A percentile compares a stretch with the other conserved stretches of the same genome.
Conservation (phyloP, 1,284 basidiomycete genomes). For the Nidula niveotomentosa region DNA sequence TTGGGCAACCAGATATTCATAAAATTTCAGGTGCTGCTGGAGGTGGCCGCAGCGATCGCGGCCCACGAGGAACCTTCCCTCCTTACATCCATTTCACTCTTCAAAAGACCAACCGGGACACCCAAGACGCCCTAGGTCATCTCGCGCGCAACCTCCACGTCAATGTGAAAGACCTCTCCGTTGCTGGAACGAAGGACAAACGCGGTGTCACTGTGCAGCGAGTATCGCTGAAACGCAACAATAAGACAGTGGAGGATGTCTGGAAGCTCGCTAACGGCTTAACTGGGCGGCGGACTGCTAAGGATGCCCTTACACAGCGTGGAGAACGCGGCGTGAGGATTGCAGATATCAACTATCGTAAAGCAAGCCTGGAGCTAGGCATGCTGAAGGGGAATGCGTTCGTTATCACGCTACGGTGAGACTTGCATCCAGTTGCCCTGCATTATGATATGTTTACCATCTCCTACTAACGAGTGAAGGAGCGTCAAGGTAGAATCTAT, state of each 20-base stretch:
- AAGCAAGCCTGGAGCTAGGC: constrained; percentile 84
- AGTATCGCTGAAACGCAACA: constrained; percentile 81
- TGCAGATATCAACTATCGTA: constrained; percentile 85
- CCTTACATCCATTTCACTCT: constrained; percentile 96
- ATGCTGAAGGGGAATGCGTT: constrained; percentile 97
- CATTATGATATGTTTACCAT: neutral
- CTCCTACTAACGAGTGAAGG: constrained; percentile 35
- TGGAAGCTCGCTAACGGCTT: constrained; percentile 80
- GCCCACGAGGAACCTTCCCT: constrained; percentile 66
- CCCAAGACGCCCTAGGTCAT: constrained; percentile 89
- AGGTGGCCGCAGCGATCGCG: constrained; percentile 36
- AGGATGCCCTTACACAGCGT: constrained; percentile 64
- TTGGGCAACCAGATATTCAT: neutral
- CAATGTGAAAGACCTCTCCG: constrained; percentile 77
- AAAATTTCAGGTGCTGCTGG: constrained; percentile 6
- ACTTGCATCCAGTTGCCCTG: neutral
- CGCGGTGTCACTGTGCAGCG: constrained; percentile 95
- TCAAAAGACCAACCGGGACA: constrained; percentile 98
- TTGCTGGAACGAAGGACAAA: constrained; percentile 98
- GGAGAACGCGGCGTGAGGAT: constrained; percentile 92
- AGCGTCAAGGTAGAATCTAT: constrained; percentile 79
- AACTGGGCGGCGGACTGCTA: constrained; percentile 53
- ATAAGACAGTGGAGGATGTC: constrained; percentile 81
- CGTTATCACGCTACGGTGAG: constrained; percentile 88
- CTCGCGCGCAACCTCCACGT: constrained; percentile 78